Conservation (phyloP, 2,329 filamentous ascomycete species). For the Dactylellina cionopaga region DNA sequence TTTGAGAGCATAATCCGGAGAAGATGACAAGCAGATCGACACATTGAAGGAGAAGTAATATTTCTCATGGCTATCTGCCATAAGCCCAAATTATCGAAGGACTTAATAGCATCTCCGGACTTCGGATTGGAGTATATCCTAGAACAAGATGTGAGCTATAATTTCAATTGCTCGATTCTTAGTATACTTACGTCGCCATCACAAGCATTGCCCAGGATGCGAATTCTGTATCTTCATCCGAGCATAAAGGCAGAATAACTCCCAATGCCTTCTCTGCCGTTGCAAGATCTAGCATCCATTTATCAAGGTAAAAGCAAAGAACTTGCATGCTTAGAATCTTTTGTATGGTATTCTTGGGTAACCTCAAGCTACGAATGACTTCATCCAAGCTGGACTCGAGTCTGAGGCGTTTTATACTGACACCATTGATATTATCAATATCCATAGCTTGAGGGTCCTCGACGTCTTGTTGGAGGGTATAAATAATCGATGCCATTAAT, state of each 20-base stretch:
- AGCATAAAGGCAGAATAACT: conserved; percentile 69
- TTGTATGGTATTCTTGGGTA: conserved; percentile 61
- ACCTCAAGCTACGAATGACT: conserved; percentile 66
- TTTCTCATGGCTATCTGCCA: conserved; percentile 80
- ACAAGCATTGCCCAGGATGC: conserved; percentile 86
- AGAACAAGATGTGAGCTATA: conserved; percentile 59
- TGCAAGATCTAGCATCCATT: conserved; percentile 64
- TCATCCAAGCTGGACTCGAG: conserved; percentile 55
- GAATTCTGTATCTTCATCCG: conserved; percentile 74
- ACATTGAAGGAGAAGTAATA: conserved; percentile 75
- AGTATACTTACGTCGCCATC: conserved; percentile 74
- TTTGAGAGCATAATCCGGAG: conserved; percentile 74
- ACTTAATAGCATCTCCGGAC: conserved; percentile 62
- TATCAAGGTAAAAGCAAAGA: conserved; percentile 67
- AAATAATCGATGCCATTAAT: conserved; percentile 67
- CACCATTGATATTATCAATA: conserved; percentile 31
- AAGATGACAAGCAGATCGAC: conserved; percentile 79
- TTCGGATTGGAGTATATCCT: conserved; percentile 62
- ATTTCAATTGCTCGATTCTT: not conserved
- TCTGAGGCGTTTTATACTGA: conserved; percentile 54
- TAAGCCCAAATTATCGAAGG: conserved; percentile 72
- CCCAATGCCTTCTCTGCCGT: conserved; percentile 69
- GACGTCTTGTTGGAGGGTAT: conserved; percentile 68
- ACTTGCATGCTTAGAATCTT: conserved; percentile 69
- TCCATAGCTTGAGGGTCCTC: conserved; percentile 37